phyloP scores from a whole-genome alignment of 2,329 filamentous ascomycete species.

The Penicillium thymicola region DNA sequence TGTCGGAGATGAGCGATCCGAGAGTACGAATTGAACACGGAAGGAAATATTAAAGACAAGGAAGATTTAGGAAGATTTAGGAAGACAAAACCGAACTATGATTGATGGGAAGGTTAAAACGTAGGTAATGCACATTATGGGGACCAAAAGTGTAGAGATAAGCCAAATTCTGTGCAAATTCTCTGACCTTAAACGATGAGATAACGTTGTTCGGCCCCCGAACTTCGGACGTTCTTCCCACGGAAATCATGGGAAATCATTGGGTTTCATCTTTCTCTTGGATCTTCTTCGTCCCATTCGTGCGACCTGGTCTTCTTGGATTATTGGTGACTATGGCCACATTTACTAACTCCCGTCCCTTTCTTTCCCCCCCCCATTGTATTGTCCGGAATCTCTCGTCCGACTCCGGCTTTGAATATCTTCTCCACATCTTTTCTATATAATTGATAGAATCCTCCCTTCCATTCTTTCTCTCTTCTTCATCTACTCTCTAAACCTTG shows the following conservation, averaged over 20 bases:
- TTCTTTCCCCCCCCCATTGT: not conserved
- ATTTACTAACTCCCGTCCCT: conserved; percentile 9
- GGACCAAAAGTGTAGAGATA: conserved; percentile 27
- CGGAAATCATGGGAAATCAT: conserved; percentile 11
- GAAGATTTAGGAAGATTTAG: conserved; percentile 1
- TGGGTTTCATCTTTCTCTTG: not conserved
- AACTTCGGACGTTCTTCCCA: conserved; percentile 32
- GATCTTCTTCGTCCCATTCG: conserved; percentile 6
- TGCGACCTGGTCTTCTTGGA: conserved; percentile 12
- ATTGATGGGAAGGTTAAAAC: conserved; percentile 18
- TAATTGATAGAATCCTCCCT: conserved; percentile 20
- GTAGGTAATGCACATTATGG: conserved; percentile 5
- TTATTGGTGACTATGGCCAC: conserved; percentile 2
- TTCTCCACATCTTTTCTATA: conserved; percentile 19
- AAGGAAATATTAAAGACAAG: conserved; percentile 6
- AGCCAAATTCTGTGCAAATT: conserved; percentile 19
- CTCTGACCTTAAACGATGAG: conserved; percentile 38
- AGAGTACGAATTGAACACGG: conserved; percentile 22
- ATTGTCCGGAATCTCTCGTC: conserved; percentile 25
- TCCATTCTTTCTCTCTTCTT: conserved; percentile 13
- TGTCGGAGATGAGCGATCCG: conserved; percentile 23
- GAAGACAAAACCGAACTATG: not conserved
- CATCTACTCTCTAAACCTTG: conserved; percentile 4
- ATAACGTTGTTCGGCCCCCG: conserved; percentile 30
- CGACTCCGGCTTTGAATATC: conserved; percentile 30